These are phyloP conservation scores for Lachancea meyersii DNA, from an alignment of 805 yeast genomes.

Conservation along the genomic window DNA sequence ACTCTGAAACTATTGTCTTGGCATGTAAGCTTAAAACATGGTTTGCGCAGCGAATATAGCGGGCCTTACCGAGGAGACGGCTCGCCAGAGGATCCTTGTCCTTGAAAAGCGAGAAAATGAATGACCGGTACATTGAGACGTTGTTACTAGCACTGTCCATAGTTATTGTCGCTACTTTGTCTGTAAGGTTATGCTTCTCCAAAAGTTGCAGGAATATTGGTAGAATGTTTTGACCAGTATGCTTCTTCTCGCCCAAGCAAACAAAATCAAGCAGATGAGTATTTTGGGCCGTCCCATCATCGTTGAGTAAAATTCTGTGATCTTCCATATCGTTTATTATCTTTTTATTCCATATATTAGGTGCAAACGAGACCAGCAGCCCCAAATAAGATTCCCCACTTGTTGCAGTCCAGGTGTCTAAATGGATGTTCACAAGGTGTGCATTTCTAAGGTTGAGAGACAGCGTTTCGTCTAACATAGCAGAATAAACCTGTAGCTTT, in stretches of 20 bases:
- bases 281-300: neutral
- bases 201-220: neutral
- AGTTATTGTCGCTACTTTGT: conserved; percentile 9
- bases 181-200: conserved; percentile 7
- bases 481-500: neutral
- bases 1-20: neutral
- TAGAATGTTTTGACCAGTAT: conserved; percentile 2
- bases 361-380: conserved; percentile 9
- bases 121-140: neutral
- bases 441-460: neutral
- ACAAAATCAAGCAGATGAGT: conserved; percentile 8
- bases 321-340: neutral
- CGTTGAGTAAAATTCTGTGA: conserved; percentile 4
- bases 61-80: conserved; percentile 6
- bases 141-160: conserved; percentile 6
- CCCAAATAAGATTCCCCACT: conserved; percentile 3
- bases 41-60: conserved; percentile 6
- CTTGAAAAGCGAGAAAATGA: conserved; percentile 1
- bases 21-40: conserved; percentile 4
- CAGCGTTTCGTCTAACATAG: neutral
- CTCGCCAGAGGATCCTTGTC: conserved; percentile 1
- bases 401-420: conserved; percentile 7
- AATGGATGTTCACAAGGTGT: conserved; percentile 3
- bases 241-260: conserved; percentile 1
- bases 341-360: conserved; percentile 3